Evolutionary conservation across 176 grass and related monocot species (phyloP).

Genomic region (Cenchrus americanus): DNA sequence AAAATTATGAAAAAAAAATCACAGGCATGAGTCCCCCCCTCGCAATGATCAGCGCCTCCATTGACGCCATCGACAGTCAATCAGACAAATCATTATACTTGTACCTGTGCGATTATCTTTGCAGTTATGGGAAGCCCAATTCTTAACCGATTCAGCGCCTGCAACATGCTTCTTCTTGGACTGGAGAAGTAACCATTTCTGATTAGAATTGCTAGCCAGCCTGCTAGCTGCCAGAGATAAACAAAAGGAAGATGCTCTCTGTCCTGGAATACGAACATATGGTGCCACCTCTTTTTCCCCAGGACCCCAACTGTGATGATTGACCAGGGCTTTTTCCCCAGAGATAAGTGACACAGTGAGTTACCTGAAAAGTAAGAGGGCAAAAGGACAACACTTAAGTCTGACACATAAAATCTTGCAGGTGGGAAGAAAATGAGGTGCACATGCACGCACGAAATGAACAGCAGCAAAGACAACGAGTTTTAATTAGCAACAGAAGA

Average conservation of each 20-base stretch:
- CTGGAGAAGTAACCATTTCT: constrained; percentile 41
- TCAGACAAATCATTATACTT: constrained; percentile 38
- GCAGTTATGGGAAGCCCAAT: constrained; percentile 40
- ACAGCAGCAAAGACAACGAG: constrained; percentile 39
- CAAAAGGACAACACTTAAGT: constrained; percentile 38
- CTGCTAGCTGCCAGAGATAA: constrained; percentile 45
- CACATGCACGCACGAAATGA: constrained; percentile 48
- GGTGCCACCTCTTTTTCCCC: constrained; percentile 47
- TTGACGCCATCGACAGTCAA: constrained; percentile 45
- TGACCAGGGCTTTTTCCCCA: constrained; percentile 37
- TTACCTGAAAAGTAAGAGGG: constrained; percentile 61
- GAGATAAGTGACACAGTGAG: constrained; percentile 52
- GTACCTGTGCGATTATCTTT: constrained; percentile 24
- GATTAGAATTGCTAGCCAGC: constrained; percentile 45
- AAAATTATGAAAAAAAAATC: constrained; percentile 19
- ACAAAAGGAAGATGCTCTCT: constrained; percentile 60
- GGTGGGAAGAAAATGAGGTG: constrained; percentile 54
- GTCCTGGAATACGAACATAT: constrained; percentile 58
- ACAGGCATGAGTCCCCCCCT: not conserved
- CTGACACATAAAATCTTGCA: constrained; percentile 71
- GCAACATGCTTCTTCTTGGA: constrained; percentile 40
- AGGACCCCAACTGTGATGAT: constrained; percentile 58
- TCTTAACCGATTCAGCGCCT: constrained; percentile 25
- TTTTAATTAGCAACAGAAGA: constrained; percentile 50
- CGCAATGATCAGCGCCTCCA: constrained; percentile 41